phyloP scores from a whole-genome alignment of 1,139 yeast species.

The Hansenula anomala region DNA sequence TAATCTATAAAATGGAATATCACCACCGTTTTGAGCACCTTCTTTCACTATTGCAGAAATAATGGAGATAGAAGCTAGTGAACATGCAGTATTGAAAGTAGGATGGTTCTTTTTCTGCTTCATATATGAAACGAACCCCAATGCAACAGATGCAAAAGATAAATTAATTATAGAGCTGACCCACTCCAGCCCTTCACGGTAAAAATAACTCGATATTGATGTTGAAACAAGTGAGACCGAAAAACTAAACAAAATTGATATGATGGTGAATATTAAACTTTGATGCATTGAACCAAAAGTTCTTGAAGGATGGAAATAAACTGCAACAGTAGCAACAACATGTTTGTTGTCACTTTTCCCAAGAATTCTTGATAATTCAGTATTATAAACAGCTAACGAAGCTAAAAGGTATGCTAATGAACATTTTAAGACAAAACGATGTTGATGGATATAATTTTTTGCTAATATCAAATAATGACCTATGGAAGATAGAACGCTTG shows the following conservation, averaged over 20 bases:
- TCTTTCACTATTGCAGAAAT: slow-evolving; percentile 75
- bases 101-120: slow-evolving; percentile 65
- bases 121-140: slow-evolving; percentile 65
- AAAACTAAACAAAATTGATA: slow-evolving; percentile 54
- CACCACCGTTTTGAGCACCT: slow-evolving; percentile 60
- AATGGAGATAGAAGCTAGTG: slow-evolving; percentile 68
- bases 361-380: slow-evolving; percentile 46
- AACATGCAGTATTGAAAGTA: slow-evolving; percentile 77
- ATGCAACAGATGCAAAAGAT: slow-evolving; percentile 45
- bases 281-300: slow-evolving; percentile 81
- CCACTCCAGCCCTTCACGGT: slow-evolving; percentile 41
- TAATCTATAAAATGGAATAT: slow-evolving; percentile 54
- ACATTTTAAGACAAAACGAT: slow-evolving; percentile 45
- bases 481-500: background rate
- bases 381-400: slow-evolving; percentile 69
- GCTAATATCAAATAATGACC: too few relatives aligned
- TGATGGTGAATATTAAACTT: slow-evolving; percentile 55
- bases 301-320: slow-evolving; percentile 80
- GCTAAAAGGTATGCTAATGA: slow-evolving; percentile 69
- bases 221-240: slow-evolving; percentile 52
- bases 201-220: slow-evolving; percentile 44
- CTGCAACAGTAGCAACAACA: slow-evolving; percentile 77
- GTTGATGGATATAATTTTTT: background rate
- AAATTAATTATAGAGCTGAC: slow-evolving; percentile 56
- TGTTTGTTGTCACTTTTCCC: slow-evolving; percentile 77